Conservation (phyloP, 768 basidiomycete species). For the Hypholoma fasciculare region DNA sequence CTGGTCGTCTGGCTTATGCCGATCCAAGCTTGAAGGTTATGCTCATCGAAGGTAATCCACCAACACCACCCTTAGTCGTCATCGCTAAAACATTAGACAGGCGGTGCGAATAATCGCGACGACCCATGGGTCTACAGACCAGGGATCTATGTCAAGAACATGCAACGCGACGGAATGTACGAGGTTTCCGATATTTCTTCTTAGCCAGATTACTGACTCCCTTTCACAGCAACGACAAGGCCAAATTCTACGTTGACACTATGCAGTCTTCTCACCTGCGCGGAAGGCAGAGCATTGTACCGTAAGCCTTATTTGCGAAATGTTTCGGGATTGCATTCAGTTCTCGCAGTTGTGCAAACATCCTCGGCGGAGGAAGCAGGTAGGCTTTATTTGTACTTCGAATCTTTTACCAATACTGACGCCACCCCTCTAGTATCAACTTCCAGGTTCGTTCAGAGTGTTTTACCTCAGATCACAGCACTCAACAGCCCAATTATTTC, state of each 20-base stretch:
- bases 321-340: not conserved
- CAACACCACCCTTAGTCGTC: not conserved
- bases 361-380: slow-evolving; percentile 64
- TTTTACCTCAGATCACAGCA: not conserved
- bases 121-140: slow-evolving; percentile 78
- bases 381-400: slow-evolving; percentile 21
- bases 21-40: slow-evolving; percentile 75
- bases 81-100: slow-evolving; percentile 26
- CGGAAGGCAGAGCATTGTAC: slow-evolving; percentile 66
- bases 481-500: not conserved
- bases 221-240: slow-evolving; percentile 62
- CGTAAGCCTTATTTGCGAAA: slow-evolving; percentile 37
- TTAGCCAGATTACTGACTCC: not conserved
- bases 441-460: slow-evolving; percentile 52
- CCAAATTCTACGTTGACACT: slow-evolving; percentile 69
- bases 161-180: slow-evolving; percentile 69
- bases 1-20: slow-evolving; percentile 68
- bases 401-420: not conserved
- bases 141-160: slow-evolving; percentile 70
- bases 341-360: slow-evolving; percentile 58
- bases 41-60: slow-evolving; percentile 62
- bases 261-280: slow-evolving; percentile 56
- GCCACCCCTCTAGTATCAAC: slow-evolving; percentile 51
- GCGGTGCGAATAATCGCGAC: slow-evolving; percentile 69
- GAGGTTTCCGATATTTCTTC: slow-evolving; percentile 15